Base-by-base conservation (phyloP, 306 rosid species). In the Dalbergia cochinchinensis region DNA sequence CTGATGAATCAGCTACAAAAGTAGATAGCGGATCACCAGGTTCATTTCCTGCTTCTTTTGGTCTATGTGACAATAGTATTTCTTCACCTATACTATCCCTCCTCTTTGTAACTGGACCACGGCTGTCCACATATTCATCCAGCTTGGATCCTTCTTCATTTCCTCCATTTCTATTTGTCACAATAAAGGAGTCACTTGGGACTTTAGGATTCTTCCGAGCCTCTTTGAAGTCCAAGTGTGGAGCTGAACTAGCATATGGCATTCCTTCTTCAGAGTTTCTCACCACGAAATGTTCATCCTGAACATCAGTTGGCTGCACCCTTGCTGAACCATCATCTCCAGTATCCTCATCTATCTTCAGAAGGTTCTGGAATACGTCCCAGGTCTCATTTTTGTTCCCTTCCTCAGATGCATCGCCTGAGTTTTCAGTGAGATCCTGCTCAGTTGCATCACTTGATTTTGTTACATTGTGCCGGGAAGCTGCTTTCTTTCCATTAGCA, bases 121-220 rank as follows among this genome's bases (percentile, higher is more conserved):
- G 58, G 83, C 55, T 78, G 73, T 82, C 81, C 13, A 69, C 89
- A 73, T 80, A 83, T 48, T 83, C 89, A 37, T 65, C 84, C 45
- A 76, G 66, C 83, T 84, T 85, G 8, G 78, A 84, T 73, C 71
- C 83, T 10, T 80, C 74, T 75, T 80, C 94, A 78, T 53, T 78
- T 82, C 74, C 85, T 75, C 79, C 80, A 19, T 39, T 72, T 85
- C 88, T 85, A 0, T 77, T 77, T 65, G 68, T 64, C 50, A 71
- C 68, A 55, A 81, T 74, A 58, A 90, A 83, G 53, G 90, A 89
- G 87, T 90, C 92, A 70, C 82, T 78, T 33, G 53, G 64, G 71
- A 85, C 86, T 60, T 78, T 83, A 35, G 60, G 82, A 58, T 76
- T 64, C 85, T 83, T 90, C 13, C 54, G 76, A 72, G 72, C 84